These are phyloP conservation scores for Tolypocladium tundrense DNA, from an alignment of 2,329 filamentous ascomycete species.

Conservation along the genomic window DNA sequence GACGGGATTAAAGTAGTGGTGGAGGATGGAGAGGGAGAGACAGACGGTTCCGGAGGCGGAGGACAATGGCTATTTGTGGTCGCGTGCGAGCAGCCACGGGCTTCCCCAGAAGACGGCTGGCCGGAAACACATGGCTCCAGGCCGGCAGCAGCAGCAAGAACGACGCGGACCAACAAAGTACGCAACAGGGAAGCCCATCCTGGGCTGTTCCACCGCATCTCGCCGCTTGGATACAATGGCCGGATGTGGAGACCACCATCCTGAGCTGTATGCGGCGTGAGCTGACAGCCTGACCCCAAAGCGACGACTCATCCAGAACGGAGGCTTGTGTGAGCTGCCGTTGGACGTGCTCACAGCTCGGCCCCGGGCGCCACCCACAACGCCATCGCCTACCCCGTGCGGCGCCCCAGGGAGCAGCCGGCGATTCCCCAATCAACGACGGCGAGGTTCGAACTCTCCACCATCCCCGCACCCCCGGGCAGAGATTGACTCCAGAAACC, in stretches of 20 bases:
- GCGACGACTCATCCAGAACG: not conserved
- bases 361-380: not conserved
- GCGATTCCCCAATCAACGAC: not conserved
- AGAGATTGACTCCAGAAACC: not conserved
- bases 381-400: not conserved
- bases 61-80: slow-evolving; percentile 7
- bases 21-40: slow-evolving; percentile 1
- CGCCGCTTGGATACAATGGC: not conserved
- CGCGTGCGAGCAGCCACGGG: slow-evolving; percentile 3
- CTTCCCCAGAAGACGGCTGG: not conserved
- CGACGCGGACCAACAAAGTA: not conserved
- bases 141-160: not conserved
- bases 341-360: not conserved
- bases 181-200: not conserved
- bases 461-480: not conserved
- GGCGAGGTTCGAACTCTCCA: not conserved
- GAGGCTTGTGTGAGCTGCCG: not conserved
- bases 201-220: not conserved
- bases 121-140: not conserved
- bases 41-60: slow-evolving; percentile 4
- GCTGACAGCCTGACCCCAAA: not conserved
- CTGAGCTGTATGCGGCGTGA: not conserved
- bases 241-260: not conserved
- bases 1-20: slow-evolving; percentile 4
- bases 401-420: not conserved